Conservation (phyloP, 2,329 filamentous ascomycete genomes). For the Hawksworthiomyces lignivorus region DNA sequence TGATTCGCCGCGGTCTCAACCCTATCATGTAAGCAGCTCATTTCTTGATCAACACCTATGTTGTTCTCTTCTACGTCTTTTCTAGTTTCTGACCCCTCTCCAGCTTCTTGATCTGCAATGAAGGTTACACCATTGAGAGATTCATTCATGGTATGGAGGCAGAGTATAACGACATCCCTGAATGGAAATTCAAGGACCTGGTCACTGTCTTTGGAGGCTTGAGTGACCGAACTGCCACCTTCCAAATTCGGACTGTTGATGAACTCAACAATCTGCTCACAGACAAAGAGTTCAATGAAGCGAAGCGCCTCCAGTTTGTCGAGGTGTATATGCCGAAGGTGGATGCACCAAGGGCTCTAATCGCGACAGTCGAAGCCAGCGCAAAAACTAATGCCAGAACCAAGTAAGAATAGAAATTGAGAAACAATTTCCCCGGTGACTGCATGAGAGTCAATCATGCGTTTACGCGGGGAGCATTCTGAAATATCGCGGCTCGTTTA, state of each 20-base stretch:
- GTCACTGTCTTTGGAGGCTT: conserved; percentile 16
- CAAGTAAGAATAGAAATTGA: conserved; percentile 16
- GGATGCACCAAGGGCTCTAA: conserved; percentile 65
- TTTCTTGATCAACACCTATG: too few relatives aligned
- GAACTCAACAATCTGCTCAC: conserved; percentile 15
- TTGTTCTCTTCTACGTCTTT: too few relatives aligned
- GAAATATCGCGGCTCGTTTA: too few relatives aligned
- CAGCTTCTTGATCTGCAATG: conserved; percentile 76
- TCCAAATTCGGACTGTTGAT: conserved; percentile 14
- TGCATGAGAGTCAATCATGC: too few relatives aligned
- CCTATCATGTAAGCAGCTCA: conserved; percentile 73
- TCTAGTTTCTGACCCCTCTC: background rate
- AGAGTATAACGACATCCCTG: conserved; percentile 70
- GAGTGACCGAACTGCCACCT: conserved; percentile 13
- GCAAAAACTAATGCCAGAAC: conserved; percentile 56
- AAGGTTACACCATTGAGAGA: conserved; percentile 84
- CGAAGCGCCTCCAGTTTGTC: conserved; percentile 57
- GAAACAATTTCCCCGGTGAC: too few relatives aligned
- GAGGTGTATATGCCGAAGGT: conserved; percentile 75
- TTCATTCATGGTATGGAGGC: conserved; percentile 79
- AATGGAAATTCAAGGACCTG: conserved; percentile 55
- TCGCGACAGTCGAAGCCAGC: conserved; percentile 62
- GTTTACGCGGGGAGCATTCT: too few relatives aligned
- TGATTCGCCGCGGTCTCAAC: conserved; percentile 66
- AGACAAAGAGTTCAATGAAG: conserved; percentile 31